Base-by-base conservation (phyloP, 129 eudicot genomes). In the Smallanthus sonchifolius region DNA sequence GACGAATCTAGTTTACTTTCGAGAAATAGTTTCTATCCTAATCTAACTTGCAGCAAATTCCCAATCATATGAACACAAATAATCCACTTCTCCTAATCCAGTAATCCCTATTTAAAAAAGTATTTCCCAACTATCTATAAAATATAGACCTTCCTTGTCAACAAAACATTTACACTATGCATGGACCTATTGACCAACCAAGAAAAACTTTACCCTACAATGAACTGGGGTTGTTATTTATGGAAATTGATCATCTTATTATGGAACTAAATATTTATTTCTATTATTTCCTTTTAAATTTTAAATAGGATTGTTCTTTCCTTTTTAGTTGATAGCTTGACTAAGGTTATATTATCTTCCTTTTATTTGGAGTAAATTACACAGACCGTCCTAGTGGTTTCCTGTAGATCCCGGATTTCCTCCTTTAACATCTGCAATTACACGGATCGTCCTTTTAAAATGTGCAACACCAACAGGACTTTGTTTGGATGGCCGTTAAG, bases 321-420 rank as follows among this genome's bases (percentile, higher is more conserved):
- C 69, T 37, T 64, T 64, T 64, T 38, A 15, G 47, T 16, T 64
- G 48, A 38, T 64, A 64, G 44, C 47, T 64, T 64, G 47, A 14
- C 45, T 34, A 32, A 32, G 40, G 5, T 38, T 17, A 16, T 3
- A 64, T 64, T 37, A 64, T 39, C 47, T 14, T 36, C 13, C 15
- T 52, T 6, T 68, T 13, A 44, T 68, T 45, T 45, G 15, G 56
- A 60, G 42, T 32, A 10, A 28, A 28, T 10, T 30, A 30, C 63
- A 56, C 3, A n/a, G 63, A 20, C n/a, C 63, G 15, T 56, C 36
- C 36, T 56, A 10, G 1, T 56, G 35, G 36, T 24, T 20, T 24
- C 36, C 35, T 56, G 5, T 60, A 10, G 65, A 57, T 28, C 5
- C 1, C n/a, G 40, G 66, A 60, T 30, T 13, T 60, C 42, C 1